Evolutionary conservation across 2,329 filamentous ascomycete species (phyloP), one percentile per base, ranked within the genome.

Genomic region (Albophoma yamanashiensis): DNA sequence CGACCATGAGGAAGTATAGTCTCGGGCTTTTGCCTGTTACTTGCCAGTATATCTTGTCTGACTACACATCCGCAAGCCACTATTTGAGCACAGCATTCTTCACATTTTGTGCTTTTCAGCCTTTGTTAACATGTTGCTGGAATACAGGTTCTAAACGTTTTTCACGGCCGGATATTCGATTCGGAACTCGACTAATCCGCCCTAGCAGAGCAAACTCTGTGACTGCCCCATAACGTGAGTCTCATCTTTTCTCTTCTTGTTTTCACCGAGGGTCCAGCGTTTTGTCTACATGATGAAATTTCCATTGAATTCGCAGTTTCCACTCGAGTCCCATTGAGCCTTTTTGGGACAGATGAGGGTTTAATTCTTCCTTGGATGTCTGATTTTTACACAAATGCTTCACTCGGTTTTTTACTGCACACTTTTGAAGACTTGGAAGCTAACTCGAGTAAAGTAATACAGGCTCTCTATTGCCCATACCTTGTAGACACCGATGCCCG

Each of bases 11-110:
- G 86, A 90, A 87, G 61, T 72, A 78, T 72, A 78, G 80, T 82
- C 82, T 82, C 79, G 84, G 86, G 87, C 85, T 79, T 77, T 76
- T 76, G 74, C 85, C 86, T 90, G 89, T 88, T 92, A 92, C 89
- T 92, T 89, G 89, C 89, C 89, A 92, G 89, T 92, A 92, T 87
- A 80, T 76, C 78, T 82, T 86, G 86, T 89, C 89, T 91, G 89
- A 91, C 69, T 68, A 64, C 64, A 66, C 56, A 58, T 43, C 38
- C 20, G 47, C 59, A 64, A 67, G 55, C 64, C 6, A 20, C 40
- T 6, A 17, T 34, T 17, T 61, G 42, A 43, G 57, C 52, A 55
- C 22, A 50, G 22, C 36, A 38, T 20, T 11, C 20, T 53, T 53
- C 9, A 53, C 17, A 22, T 11, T 20, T n/a, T 15, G 9, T 36